Base-by-base conservation (phyloP, 495 filamentous ascomycete species). In the Hyaloscypha bicolor region DNA sequence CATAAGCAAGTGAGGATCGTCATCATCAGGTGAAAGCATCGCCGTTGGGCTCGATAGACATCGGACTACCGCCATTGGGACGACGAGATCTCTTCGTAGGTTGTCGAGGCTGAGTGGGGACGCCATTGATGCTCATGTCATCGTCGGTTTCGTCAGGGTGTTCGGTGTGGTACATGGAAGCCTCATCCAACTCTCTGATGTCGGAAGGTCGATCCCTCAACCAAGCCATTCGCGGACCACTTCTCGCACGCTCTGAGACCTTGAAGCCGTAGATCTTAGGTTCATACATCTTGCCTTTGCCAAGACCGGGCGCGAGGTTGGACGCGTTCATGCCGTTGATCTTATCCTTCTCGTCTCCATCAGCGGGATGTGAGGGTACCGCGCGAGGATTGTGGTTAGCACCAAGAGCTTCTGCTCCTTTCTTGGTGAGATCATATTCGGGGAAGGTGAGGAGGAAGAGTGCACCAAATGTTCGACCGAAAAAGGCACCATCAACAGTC, bases 361-460 rank as follows among this genome's bases (percentile, higher is more conserved):
- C 78, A 35, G 79, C 75, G 69, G 75, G 71, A 63, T 76, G 63
- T 67, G 73, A 76, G 22, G 72, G 37, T 59, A 67, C 68, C 11
- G 45, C 59, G 37, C 67, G 63, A 25, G 59, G 45, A 14, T 32
- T 52, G 22, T 64, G 62, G 22, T 74, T 73, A 33, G 61, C 67
- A 42, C 37, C 60, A 6, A 73, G 68, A 16, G 75, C 72, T 39
- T 86, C 83, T 30, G 77, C 76, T 51, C 78, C 81, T 32, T 80
- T 79, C 69, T 82, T 85, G 60, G 81, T 83, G 55, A 98, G 86
- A 66, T 97, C 93, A 73, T 97, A 86, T 71, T 99, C 96, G 35
- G 96, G 94, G 78, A 97, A 99, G 31, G 93, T 99, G 82, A 99
- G 94, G 77, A 99, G 93, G 83, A 99, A 99, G 55, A 99, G 88